phyloP scores from a whole-genome alignment of 2,329 filamentous ascomycete genomes.

The Camptophora hylomeconis region DNA sequence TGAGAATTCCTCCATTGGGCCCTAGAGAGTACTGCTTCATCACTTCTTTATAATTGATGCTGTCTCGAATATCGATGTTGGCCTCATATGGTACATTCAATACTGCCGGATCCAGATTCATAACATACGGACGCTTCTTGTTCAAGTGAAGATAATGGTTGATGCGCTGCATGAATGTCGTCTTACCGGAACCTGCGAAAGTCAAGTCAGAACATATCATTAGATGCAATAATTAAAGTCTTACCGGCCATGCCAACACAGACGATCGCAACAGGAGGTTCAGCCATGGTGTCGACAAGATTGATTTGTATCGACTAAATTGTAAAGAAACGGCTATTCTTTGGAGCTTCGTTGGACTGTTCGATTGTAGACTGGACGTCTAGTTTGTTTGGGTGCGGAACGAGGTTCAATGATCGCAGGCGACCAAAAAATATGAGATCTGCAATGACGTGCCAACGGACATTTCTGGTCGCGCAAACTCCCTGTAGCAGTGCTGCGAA shows the following conservation, averaged over 20 bases:
- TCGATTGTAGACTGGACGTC: too few species aligned
- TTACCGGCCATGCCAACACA: constrained; percentile 93
- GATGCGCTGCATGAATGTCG: constrained; percentile 99
- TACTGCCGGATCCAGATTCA: constrained; percentile 94
- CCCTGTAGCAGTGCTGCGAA: too few species aligned
- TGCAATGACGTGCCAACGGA: too few species aligned
- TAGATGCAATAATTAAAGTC: constrained; percentile 15
- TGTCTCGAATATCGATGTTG: constrained; percentile 98
- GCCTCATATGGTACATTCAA: constrained; percentile 85
- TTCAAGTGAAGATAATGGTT: constrained; percentile 81
- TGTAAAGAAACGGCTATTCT: too few species aligned
- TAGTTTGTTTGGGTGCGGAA: too few species aligned
- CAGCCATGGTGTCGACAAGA: constrained; percentile 31
- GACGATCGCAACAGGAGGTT: constrained; percentile 63
- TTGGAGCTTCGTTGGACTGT: too few species aligned
- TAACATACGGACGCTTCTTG: constrained; percentile 74
- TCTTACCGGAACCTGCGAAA: constrained; percentile 72
- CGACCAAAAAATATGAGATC: too few species aligned
- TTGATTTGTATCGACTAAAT: too few species aligned
- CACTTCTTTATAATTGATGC: constrained; percentile 98
- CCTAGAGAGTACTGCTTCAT: constrained; percentile 99
- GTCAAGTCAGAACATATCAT: too few species aligned
- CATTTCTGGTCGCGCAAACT: too few species aligned
- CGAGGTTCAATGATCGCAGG: too few species aligned
- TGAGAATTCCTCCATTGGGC: constrained; percentile 92